Evolutionary conservation across 176 grass and related monocot genomes (phyloP).

Genomic region (Bothriochloa decipiens): DNA sequence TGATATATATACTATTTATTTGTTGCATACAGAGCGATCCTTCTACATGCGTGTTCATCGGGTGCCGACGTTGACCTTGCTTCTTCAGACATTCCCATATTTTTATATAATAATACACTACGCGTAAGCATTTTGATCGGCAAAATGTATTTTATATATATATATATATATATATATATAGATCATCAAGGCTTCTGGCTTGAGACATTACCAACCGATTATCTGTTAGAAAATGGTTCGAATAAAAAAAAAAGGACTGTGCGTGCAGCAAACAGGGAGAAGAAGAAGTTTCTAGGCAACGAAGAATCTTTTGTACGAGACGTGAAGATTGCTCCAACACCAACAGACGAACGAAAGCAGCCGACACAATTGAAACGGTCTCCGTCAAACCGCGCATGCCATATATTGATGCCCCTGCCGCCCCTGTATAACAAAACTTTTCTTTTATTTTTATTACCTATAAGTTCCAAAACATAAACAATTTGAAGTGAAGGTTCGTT

Average conservation of each 20-base stretch:
- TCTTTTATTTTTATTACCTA: too few relatives aligned
- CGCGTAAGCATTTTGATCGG: neutral
- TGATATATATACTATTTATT: too few relatives aligned
- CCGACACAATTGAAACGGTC: neutral
- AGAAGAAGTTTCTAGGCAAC: neutral
- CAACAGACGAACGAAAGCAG: neutral
- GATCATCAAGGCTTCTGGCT: neutral
- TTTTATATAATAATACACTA: neutral
- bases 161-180: too few relatives aligned
- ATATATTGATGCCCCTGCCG: neutral
- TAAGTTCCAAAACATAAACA: too few relatives aligned
- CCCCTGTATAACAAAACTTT: neutral
- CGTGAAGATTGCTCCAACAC: constrained; percentile 49
- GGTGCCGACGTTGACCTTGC: too few relatives aligned
- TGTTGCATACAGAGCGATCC: too few relatives aligned
- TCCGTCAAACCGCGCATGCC: constrained; percentile 7
- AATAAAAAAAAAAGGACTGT: neutral
- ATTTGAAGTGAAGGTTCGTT: too few relatives aligned
- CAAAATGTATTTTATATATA: constrained; percentile 1
- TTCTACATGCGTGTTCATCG: too few relatives aligned
- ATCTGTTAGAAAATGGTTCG: neutral
- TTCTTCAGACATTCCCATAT: neutral
- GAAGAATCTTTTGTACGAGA: constrained; percentile 42
- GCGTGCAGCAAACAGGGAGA: too few relatives aligned
- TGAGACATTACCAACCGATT: neutral